phyloP scores from a whole-genome alignment of 805 yeast genomes.

The Candida vartiovaarae region DNA sequence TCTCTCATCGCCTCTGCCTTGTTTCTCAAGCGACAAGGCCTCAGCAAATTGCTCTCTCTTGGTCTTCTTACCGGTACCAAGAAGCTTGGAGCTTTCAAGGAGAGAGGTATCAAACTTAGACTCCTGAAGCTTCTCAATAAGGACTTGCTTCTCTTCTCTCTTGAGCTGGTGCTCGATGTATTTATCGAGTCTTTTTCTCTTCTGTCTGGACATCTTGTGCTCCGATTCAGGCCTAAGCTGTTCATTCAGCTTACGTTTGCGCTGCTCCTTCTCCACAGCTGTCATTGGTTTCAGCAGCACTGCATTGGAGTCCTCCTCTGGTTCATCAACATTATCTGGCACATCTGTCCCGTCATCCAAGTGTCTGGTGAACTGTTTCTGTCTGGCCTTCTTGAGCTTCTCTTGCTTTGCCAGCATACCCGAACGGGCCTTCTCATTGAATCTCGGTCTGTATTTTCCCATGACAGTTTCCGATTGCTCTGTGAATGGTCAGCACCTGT shows the following conservation, averaged over 20 bases:
- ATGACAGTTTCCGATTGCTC: constrained; percentile 27
- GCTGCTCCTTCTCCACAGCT: constrained; percentile 51
- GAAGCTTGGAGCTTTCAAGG: constrained; percentile 63
- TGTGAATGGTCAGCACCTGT: background rate
- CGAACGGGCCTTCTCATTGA: constrained; percentile 78
- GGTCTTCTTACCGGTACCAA: constrained; percentile 72
- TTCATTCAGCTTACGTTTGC: constrained; percentile 59
- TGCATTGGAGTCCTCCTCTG: constrained; percentile 43
- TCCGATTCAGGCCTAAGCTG: constrained; percentile 55
- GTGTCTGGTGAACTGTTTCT: constrained; percentile 57
- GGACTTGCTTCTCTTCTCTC: constrained; percentile 76
- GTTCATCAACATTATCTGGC: constrained; percentile 14
- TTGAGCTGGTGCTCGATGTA: constrained; percentile 87
- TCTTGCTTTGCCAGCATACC: constrained; percentile 80
- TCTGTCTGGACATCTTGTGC: constrained; percentile 59
- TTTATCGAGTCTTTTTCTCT: constrained; percentile 78
- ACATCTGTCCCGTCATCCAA: constrained; percentile 33
- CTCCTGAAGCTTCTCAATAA: constrained; percentile 64
- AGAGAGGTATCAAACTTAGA: constrained; percentile 60
- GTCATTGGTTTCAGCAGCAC: constrained; percentile 57
- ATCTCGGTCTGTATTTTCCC: constrained; percentile 79
- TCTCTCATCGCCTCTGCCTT: constrained; percentile 60
- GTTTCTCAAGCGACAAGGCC: constrained; percentile 64
- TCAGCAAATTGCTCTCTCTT: constrained; percentile 64
- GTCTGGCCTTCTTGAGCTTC: constrained; percentile 57